These are phyloP conservation scores for Malus hybrid DNA, from an alignment of 331 rosid genomes.

Conservation along the genomic window DNA sequence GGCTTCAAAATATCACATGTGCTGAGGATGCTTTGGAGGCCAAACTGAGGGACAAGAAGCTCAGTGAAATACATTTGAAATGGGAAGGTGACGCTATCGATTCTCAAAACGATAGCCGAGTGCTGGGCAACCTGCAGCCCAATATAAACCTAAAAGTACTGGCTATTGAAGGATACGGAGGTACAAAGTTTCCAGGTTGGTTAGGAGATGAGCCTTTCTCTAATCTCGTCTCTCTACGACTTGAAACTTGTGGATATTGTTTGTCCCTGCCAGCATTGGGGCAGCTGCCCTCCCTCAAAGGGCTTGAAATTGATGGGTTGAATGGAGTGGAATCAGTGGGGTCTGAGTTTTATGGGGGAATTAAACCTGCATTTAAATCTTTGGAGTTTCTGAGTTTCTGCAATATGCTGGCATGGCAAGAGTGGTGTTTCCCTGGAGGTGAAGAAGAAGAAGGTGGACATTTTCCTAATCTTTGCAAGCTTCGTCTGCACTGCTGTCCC, in stretches of 20 bases:
- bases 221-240: not conserved
- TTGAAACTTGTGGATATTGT: not conserved
- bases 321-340: not conserved
- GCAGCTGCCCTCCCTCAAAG: not conserved
- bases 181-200: not conserved
- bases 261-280: not conserved
- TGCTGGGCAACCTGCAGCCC: conserved; percentile 16
- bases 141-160: conserved; percentile 14
- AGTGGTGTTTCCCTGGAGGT: no score
- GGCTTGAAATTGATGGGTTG: not conserved
- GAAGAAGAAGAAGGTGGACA: no score
- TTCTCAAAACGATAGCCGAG: not conserved
- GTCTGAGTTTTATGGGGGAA: no score
- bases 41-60: conserved; percentile 12
- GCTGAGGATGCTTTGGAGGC: conserved; percentile 15
- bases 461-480: no score
- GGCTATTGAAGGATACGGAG: not conserved
- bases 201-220: not conserved
- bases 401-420: no score
- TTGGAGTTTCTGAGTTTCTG: no score
- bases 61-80: conserved; percentile 13
- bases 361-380: no score
- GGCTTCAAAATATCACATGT: conserved; percentile 6
- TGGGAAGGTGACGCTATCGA: conserved; percentile 5
- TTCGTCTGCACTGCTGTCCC: no score